phyloP scores from a whole-genome alignment of 495 filamentous ascomycete genomes.

The Talaromyces adpressus region DNA sequence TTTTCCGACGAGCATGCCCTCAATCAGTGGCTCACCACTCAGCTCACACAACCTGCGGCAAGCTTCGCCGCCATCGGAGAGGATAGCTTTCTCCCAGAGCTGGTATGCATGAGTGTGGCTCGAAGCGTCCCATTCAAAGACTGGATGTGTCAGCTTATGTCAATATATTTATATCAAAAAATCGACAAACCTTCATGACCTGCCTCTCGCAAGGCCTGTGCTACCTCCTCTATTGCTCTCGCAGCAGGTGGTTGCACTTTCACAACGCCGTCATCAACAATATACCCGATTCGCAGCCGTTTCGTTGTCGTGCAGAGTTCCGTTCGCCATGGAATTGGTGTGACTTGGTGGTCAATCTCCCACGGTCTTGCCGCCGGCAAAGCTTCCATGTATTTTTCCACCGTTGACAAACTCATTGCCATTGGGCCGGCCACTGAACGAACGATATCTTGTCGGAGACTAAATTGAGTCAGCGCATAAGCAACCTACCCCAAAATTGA shows the following conservation, averaged over 20 bases:
- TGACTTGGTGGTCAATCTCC: constrained; percentile 20
- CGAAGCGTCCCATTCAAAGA: constrained; percentile 36
- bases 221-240: constrained; percentile 34
- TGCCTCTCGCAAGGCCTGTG: constrained; percentile 32
- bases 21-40: constrained; percentile 53
- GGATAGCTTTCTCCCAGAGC: constrained; percentile 45
- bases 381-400: constrained; percentile 27
- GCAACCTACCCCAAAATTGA: background rate
- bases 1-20: constrained; percentile 37
- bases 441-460: constrained; percentile 25
- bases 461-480: background rate
- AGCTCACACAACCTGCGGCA: constrained; percentile 39
- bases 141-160: constrained; percentile 19
- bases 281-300: constrained; percentile 41
- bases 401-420: constrained; percentile 16
- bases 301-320: constrained; percentile 19
- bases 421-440: constrained; percentile 26
- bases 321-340: constrained; percentile 38
- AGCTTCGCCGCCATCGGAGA: constrained; percentile 52
- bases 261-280: constrained; percentile 49
- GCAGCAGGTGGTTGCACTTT: constrained; percentile 48
- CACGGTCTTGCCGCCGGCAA: constrained; percentile 19
- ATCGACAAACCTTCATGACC: constrained; percentile 34
- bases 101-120: constrained; percentile 24
- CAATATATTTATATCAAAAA: constrained; percentile 23